A percentile compares a stretch with the other conserved stretches of the same genome.
These are phyloP conservation scores for Hypoxylon lienhwacheense DNA, from an alignment of 495 filamentous ascomycete genomes.

Conservation along the genomic window DNA sequence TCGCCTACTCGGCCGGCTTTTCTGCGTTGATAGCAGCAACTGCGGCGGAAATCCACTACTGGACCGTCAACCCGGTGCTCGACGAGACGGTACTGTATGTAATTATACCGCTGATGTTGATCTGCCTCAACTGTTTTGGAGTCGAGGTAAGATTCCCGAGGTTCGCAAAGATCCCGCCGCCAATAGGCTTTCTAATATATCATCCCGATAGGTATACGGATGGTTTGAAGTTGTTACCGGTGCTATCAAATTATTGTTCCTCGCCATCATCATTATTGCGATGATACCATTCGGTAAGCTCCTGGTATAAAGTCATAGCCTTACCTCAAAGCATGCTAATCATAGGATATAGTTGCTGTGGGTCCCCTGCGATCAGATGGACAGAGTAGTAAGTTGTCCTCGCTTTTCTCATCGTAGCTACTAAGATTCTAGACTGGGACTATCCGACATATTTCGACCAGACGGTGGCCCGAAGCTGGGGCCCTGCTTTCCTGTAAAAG, in stretches of 20 bases:
- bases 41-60: slow-evolving; percentile 46
- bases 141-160: slow-evolving; percentile 17
- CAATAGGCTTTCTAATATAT: background rate
- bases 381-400: background rate
- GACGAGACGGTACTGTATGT: slow-evolving; percentile 28
- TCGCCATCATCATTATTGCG: slow-evolving; percentile 20
- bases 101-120: slow-evolving; percentile 22
- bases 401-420: background rate
- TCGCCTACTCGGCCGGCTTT: slow-evolving; percentile 49
- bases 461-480: slow-evolving; percentile 22
- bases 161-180: background rate
- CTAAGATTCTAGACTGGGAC: slow-evolving; percentile 18
- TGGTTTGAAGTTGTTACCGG: slow-evolving; percentile 32
- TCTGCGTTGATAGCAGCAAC: slow-evolving; percentile 45
- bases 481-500: slow-evolving; percentile 27
- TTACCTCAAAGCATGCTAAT: background rate
- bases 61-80: slow-evolving; percentile 11
- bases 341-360: background rate
- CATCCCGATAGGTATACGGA: slow-evolving; percentile 29
- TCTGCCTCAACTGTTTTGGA: slow-evolving; percentile 26
- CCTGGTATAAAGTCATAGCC: background rate
- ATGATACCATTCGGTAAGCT: slow-evolving; percentile 23
- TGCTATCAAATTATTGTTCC: slow-evolving; percentile 25
- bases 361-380: background rate
- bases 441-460: slow-evolving; percentile 10